These are phyloP conservation scores for Aspergillus saccharolyticus DNA, from an alignment of 495 filamentous ascomycete genomes.

Conservation along the genomic window DNA sequence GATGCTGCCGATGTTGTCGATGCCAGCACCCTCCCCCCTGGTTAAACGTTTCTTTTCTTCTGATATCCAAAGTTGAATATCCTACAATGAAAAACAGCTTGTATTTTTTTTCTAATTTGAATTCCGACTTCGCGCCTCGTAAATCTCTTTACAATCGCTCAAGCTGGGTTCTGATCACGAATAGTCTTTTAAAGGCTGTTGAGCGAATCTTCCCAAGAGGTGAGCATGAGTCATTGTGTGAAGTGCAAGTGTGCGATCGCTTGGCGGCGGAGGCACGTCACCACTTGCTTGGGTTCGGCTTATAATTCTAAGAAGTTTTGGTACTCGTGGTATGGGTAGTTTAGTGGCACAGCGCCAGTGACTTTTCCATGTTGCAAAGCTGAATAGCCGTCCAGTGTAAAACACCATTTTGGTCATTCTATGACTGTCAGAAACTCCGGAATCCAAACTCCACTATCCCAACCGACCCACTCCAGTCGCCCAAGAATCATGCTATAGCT, in stretches of 20 bases:
- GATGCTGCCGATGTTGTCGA: slow-evolving; percentile 93
- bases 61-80: slow-evolving; percentile 7
- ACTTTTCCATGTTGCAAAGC: neutral
- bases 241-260: neutral
- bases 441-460: neutral
- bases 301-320: neutral
- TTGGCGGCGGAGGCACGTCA: neutral
- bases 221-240: neutral
- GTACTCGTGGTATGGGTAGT: neutral
- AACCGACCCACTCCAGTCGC: neutral
- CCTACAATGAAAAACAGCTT: slow-evolving; percentile 8
- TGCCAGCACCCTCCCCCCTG: slow-evolving; percentile 84
- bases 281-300: neutral
- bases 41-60: slow-evolving; percentile 47
- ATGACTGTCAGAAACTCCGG: neutral
- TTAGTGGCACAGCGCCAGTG: neutral
- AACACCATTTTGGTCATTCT: too few species aligned
- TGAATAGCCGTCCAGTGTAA: neutral
- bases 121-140: neutral
- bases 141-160: slow-evolving; percentile 3
- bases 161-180: neutral
- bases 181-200: neutral
- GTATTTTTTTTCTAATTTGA: slow-evolving; percentile 3
- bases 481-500: slow-evolving; percentile 36
- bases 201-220: slow-evolving; percentile 4